A percentile compares a stretch with the other conserved stretches of the same genome.
phyloP scores from a whole-genome alignment of 106 monocot species.

The Cymbidium sinense region DNA sequence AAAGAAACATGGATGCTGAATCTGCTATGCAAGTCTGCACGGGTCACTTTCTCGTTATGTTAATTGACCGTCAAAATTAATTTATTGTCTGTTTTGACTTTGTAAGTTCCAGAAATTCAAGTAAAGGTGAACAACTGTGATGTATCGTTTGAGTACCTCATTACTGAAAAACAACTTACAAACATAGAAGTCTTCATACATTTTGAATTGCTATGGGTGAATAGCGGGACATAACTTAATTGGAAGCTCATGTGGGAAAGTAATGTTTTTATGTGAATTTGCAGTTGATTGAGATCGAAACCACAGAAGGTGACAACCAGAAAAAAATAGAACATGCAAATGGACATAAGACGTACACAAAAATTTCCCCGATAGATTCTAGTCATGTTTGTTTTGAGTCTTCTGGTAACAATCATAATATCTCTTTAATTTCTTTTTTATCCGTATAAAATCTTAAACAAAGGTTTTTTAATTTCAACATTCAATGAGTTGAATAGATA shows the following conservation, averaged over 20 bases:
- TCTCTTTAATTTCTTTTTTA: neutral
- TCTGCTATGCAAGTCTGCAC: neutral
- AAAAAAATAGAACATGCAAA: neutral
- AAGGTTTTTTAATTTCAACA: too few relatives aligned
- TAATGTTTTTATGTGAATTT: neutral
- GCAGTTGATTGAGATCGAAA: neutral
- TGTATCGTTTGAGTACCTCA: neutral
- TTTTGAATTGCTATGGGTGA: neutral
- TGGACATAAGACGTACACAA: constrained; percentile 34
- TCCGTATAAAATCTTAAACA: neutral
- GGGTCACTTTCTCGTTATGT: too few relatives aligned
- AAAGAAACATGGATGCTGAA: neutral
- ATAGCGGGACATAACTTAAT: neutral
- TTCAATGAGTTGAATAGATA: too few relatives aligned
- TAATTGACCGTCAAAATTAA: neutral
- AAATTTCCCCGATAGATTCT: too few relatives aligned
- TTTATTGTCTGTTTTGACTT: neutral
- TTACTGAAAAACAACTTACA: too few relatives aligned
- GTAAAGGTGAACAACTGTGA: neutral
- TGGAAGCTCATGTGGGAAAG: neutral
- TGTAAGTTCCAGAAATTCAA: too few relatives aligned
- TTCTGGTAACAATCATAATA: constrained; percentile 15
- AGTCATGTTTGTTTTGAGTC: too few relatives aligned
- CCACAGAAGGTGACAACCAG: neutral
- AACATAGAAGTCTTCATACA: neutral